A percentile compares a stretch with the other conserved stretches of the same genome.
Evolutionary conservation across 306 rosid species (phyloP).

Genomic region (Lathyrus oleraceus): DNA sequence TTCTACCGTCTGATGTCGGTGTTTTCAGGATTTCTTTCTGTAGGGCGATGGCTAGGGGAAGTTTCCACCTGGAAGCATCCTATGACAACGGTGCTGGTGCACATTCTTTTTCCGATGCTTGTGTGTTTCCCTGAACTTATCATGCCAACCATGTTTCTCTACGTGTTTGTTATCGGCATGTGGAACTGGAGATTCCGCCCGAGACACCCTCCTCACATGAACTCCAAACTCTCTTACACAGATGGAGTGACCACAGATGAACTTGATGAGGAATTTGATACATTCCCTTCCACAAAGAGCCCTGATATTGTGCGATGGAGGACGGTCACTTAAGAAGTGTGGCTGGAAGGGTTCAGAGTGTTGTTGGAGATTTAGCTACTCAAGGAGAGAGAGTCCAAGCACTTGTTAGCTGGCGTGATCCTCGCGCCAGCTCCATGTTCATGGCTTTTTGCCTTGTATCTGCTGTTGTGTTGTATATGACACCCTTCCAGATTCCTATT

Average conservation of each 20-base stretch:
- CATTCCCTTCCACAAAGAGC: constrained; percentile 61
- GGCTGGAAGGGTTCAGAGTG: constrained; percentile 84
- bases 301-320: constrained; percentile 70
- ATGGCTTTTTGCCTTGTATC: constrained; percentile 63
- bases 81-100: constrained; percentile 74
- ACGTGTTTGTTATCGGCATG: constrained; percentile 75
- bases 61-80: constrained; percentile 74
- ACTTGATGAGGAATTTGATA: constrained; percentile 92
- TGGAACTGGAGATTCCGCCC: constrained; percentile 91
- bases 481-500: constrained; percentile 65
- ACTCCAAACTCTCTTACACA: constrained; percentile 73
- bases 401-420: constrained; percentile 93
- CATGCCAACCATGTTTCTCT: constrained; percentile 75
- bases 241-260: constrained; percentile 66
- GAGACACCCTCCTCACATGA: constrained; percentile 85
- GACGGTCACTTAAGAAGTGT: constrained; percentile 80
- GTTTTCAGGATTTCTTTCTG: constrained; percentile 64
- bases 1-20: constrained; percentile 75
- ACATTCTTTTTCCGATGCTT: constrained; percentile 75
- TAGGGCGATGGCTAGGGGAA: constrained; percentile 78
- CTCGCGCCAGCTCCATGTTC: constrained; percentile 77
- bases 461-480: constrained; percentile 67
- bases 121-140: constrained; percentile 85
- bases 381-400: constrained; percentile 91
- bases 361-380: constrained; percentile 85